These are phyloP conservation scores for Singerocomus inundabilis DNA, from an alignment of 1,284 basidiomycete genomes.

Conservation along the genomic window DNA sequence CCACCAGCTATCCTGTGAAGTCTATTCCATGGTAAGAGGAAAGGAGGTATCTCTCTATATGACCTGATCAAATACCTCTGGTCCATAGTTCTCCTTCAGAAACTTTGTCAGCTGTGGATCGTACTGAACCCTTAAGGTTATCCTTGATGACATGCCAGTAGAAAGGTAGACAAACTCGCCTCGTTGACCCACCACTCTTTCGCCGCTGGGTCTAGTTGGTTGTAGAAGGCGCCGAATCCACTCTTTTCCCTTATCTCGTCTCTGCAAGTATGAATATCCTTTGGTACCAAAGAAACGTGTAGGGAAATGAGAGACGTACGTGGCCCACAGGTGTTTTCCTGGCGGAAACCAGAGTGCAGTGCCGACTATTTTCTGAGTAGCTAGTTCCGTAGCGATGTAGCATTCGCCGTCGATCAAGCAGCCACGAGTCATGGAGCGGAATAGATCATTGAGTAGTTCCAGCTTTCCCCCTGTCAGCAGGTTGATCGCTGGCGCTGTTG, in stretches of 20 bases:
- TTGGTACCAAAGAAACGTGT: not conserved
- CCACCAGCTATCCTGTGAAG: conserved; percentile 4
- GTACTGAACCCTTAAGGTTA: not conserved
- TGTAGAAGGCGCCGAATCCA: conserved; percentile 1
- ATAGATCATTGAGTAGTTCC: not conserved
- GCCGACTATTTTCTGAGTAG: conserved; percentile 2
- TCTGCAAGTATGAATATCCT: not conserved
- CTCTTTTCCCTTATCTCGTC: not conserved
- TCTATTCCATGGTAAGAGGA: not conserved
- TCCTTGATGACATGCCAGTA: too few species aligned
- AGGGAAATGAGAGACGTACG: not conserved
- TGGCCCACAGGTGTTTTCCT: conserved; percentile 1
- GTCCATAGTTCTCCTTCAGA: conserved; percentile 1
- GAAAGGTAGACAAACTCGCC: not conserved
- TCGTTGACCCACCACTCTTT: conserved; percentile 7
- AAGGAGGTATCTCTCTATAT: not conserved
- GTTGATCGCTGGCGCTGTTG: not conserved
- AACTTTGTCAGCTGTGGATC: not conserved
- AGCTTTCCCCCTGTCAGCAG: conserved; percentile 8
- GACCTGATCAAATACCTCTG: conserved; percentile 1
- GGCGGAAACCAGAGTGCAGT: conserved; percentile 8
- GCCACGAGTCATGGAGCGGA: conserved; percentile 3
- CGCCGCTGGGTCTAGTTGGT: not conserved
- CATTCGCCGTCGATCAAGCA: conserved; percentile 6
- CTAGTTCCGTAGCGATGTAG: conserved; percentile 4